These are phyloP conservation scores for Penicillium vulpinum DNA, from an alignment of 2,329 filamentous ascomycete genomes.

Conservation along the genomic window DNA sequence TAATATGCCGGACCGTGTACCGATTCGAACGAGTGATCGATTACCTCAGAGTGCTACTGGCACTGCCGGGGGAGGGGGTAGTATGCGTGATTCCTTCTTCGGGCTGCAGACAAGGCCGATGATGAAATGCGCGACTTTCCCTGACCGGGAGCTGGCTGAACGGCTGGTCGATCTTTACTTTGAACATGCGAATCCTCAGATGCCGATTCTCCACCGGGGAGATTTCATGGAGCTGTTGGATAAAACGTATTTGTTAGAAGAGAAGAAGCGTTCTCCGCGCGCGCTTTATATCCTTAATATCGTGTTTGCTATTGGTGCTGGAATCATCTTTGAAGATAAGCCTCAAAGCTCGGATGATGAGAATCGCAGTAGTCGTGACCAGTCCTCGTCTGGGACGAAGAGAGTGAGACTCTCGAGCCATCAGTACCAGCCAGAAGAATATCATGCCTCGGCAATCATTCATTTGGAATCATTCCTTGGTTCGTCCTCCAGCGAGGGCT, in stretches of 20 bases:
- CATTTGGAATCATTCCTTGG: conserved; percentile 83
- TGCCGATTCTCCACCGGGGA: conserved; percentile 82
- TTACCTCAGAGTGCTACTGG: conserved; percentile 49
- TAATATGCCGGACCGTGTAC: conserved; percentile 62
- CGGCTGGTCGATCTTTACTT: conserved; percentile 83
- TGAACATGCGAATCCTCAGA: conserved; percentile 93
- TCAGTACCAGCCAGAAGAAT: conserved; percentile 84
- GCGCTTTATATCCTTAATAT: conserved; percentile 96
- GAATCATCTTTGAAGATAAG: conserved; percentile 73
- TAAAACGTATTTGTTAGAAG: conserved; percentile 70
- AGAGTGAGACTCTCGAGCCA: conserved; percentile 57
- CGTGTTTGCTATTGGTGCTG: conserved; percentile 92
- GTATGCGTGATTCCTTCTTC: conserved; percentile 95
- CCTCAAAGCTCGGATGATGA: conserved; percentile 30
- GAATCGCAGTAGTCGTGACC: conserved; percentile 22
- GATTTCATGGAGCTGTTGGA: conserved; percentile 91
- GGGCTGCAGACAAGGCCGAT: conserved; percentile 89
- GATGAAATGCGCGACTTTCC: conserved; percentile 82
- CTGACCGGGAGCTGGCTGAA: conserved; percentile 70
- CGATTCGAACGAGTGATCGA: conserved; percentile 59
- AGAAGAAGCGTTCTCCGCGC: conserved; percentile 67
- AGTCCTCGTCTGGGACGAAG: conserved; percentile 40
- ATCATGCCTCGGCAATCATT: conserved; percentile 90
- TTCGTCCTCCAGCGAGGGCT: conserved; percentile 62
- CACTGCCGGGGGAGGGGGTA: conserved; percentile 62